A percentile compares a stretch with the other conserved stretches of the same genome.
phyloP scores from a whole-genome alignment of 2,329 filamentous ascomycete species.

The Thielaviopsis musarum region DNA sequence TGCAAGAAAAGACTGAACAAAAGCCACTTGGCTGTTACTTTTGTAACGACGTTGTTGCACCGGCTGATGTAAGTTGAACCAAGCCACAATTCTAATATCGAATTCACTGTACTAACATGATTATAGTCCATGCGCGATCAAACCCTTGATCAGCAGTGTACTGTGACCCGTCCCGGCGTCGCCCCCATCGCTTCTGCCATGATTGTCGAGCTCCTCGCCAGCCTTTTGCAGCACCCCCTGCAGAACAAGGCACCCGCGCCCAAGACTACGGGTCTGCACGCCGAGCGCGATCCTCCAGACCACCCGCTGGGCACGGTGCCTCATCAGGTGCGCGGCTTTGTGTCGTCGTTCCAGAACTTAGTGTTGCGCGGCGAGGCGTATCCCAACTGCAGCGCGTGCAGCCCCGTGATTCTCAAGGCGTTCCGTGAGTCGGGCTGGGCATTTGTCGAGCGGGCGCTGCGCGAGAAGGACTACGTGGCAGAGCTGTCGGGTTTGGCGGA shows the following conservation, averaged over 20 bases:
- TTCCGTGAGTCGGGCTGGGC: slow-evolving; percentile 56
- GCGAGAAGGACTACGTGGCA: slow-evolving; percentile 61
- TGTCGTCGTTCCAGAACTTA: slow-evolving; percentile 57
- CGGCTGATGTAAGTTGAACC: slow-evolving; percentile 57
- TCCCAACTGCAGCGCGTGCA: slow-evolving; percentile 68
- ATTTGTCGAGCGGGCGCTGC: slow-evolving; percentile 58
- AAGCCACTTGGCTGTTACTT: slow-evolving; percentile 86
- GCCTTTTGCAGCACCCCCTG: slow-evolving; percentile 71
- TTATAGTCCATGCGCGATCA: slow-evolving; percentile 76
- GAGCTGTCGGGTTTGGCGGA: slow-evolving; percentile 60
- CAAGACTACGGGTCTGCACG: slow-evolving; percentile 27
- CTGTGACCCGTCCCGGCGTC: slow-evolving; percentile 83
- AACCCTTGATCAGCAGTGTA: slow-evolving; percentile 95
- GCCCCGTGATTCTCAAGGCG: slow-evolving; percentile 47
- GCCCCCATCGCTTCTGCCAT: slow-evolving; percentile 84
- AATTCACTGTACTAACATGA: slow-evolving; percentile 4
- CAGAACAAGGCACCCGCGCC: slow-evolving; percentile 43
- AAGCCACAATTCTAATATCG: not conserved
- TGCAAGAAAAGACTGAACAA: slow-evolving; percentile 43
- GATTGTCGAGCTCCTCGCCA: slow-evolving; percentile 78
- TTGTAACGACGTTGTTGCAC: slow-evolving; percentile 93
- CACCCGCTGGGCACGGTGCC: slow-evolving; percentile 55
- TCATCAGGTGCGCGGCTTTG: slow-evolving; percentile 65
- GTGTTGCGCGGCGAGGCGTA: slow-evolving; percentile 59
- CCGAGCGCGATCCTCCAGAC: slow-evolving; percentile 37